A percentile compares a stretch with the other conserved stretches of the same genome.
These are phyloP conservation scores for Albophoma yamanashiensis DNA, from an alignment of 2,329 filamentous ascomycete genomes.

Conservation along the genomic window DNA sequence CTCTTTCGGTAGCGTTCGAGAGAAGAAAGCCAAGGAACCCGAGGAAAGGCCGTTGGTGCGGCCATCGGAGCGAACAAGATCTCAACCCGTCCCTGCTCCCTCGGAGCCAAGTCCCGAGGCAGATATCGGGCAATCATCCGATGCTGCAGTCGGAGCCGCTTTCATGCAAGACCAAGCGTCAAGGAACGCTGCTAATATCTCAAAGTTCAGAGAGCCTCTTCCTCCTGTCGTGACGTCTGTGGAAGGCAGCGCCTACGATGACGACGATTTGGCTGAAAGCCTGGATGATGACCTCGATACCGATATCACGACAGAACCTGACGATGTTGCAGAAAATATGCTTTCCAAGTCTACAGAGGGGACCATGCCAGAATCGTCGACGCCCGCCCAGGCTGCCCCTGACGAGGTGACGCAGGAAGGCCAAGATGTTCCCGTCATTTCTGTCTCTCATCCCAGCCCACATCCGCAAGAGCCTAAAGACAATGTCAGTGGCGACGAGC, in stretches of 20 bases:
- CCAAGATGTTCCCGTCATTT: slow-evolving; percentile 28
- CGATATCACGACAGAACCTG: slow-evolving; percentile 5
- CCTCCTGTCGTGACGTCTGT: slow-evolving; percentile 61
- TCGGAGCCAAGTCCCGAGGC: slow-evolving; percentile 1
- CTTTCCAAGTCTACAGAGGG: neutral
- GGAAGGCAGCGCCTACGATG: slow-evolving; percentile 51
- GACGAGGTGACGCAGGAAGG: neutral
- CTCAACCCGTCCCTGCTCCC: neutral
- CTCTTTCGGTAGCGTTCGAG: slow-evolving; percentile 63
- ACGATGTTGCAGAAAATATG: slow-evolving; percentile 1
- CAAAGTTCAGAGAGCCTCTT: slow-evolving; percentile 51
- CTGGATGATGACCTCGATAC: slow-evolving; percentile 20
- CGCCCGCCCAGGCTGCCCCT: neutral
- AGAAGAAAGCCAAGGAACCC: slow-evolving; percentile 43
- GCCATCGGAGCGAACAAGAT: slow-evolving; percentile 29
- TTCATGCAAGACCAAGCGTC: slow-evolving; percentile 42
- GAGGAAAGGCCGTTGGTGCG: slow-evolving; percentile 49
- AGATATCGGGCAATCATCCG: slow-evolving; percentile 41
- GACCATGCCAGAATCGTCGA: neutral
- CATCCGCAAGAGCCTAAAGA: slow-evolving; percentile 8
- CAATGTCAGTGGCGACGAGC: neutral
- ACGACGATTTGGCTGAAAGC: slow-evolving; percentile 39
- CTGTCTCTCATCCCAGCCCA: slow-evolving; percentile 33
- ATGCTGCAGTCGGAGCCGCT: slow-evolving; percentile 46
- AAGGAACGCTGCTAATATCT: slow-evolving; percentile 45